These are phyloP conservation scores for Leccinum subgranulosum DNA, from an alignment of 768 basidiomycete genomes.

Conservation along the genomic window DNA sequence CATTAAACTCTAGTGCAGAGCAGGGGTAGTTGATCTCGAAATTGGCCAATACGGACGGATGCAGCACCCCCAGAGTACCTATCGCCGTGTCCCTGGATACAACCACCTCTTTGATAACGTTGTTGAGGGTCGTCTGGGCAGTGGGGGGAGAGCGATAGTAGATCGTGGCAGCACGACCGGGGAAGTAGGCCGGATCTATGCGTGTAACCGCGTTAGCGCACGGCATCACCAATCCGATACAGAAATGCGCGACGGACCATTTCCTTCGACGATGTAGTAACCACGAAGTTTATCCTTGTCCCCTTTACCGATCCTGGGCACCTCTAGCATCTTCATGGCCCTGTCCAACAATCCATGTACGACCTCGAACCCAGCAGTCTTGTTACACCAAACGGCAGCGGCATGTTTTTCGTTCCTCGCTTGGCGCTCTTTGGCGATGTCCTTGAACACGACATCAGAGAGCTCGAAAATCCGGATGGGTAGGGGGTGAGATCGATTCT, in stretches of 20 bases:
- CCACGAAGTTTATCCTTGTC: conserved; percentile 63
- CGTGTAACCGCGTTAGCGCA: conserved; percentile 5
- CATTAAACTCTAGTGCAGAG: conserved; percentile 89
- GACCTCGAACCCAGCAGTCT: conserved; percentile 94
- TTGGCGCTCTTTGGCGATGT: conserved; percentile 70
- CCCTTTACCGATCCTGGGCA: conserved; percentile 67
- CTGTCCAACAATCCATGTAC: conserved; percentile 94
- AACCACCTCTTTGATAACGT: conserved; percentile 42
- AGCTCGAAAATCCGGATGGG: conserved; percentile 94
- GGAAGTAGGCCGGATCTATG: conserved; percentile 90
- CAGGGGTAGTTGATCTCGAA: conserved; percentile 96
- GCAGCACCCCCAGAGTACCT: conserved; percentile 89
- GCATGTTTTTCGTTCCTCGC: conserved; percentile 86
- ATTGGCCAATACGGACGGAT: conserved; percentile 86
- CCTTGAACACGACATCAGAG: conserved; percentile 91
- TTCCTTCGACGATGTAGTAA: conserved; percentile 87
- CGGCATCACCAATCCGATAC: neutral
- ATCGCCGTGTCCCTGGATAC: conserved; percentile 62
- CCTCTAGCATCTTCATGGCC: conserved; percentile 93
- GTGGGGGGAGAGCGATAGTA: conserved; percentile 66
- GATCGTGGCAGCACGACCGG: conserved; percentile 90
- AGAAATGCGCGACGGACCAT: conserved; percentile 52
- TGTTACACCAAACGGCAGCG: conserved; percentile 93
- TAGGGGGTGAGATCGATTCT: conserved; percentile 90
- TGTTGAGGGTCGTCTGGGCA: conserved; percentile 31